These are phyloP conservation scores for Nakazawaea wickerhamii DNA, from an alignment of 805 yeast genomes.

Conservation along the genomic window DNA sequence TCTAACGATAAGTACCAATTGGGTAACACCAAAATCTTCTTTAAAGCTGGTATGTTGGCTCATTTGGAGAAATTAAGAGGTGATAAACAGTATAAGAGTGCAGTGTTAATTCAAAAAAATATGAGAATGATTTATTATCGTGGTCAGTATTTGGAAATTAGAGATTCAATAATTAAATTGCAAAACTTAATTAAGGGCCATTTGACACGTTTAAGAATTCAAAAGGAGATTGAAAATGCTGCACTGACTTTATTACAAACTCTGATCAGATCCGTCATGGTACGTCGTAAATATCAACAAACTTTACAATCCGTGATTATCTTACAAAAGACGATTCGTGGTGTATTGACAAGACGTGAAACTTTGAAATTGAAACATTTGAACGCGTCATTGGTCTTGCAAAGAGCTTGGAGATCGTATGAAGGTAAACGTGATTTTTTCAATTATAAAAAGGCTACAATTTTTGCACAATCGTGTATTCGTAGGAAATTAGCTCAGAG, in stretches of 20 bases:
- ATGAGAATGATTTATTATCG: slow-evolving; percentile 63
- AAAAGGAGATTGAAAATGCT: slow-evolving; percentile 45
- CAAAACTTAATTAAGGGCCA: slow-evolving; percentile 67
- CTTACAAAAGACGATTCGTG: slow-evolving; percentile 46
- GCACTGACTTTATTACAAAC: slow-evolving; percentile 77
- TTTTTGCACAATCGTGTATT: slow-evolving; percentile 68
- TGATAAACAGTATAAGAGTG: slow-evolving; percentile 71
- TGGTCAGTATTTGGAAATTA: slow-evolving; percentile 49
- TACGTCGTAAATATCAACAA: slow-evolving; percentile 33
- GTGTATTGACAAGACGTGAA: slow-evolving; percentile 48
- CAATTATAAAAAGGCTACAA: slow-evolving; percentile 46
- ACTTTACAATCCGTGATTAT: slow-evolving; percentile 34
- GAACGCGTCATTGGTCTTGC: slow-evolving; percentile 66
- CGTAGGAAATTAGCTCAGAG: slow-evolving; percentile 71
- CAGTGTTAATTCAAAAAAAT: slow-evolving; percentile 80
- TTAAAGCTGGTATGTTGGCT: slow-evolving; percentile 96
- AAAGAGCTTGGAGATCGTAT: slow-evolving; percentile 67
- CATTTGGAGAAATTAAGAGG: slow-evolving; percentile 80
- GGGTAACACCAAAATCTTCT: slow-evolving; percentile 91
- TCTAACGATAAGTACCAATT: slow-evolving; percentile 72
- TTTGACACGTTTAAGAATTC: slow-evolving; percentile 49
- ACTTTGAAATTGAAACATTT: slow-evolving; percentile 45
- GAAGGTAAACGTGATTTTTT: slow-evolving; percentile 50
- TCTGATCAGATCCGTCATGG: slow-evolving; percentile 46
- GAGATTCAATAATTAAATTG: slow-evolving; percentile 44